phyloP scores from a whole-genome alignment of 2,329 filamentous ascomycete species.

The Pseudogymnoascus sp. region DNA sequence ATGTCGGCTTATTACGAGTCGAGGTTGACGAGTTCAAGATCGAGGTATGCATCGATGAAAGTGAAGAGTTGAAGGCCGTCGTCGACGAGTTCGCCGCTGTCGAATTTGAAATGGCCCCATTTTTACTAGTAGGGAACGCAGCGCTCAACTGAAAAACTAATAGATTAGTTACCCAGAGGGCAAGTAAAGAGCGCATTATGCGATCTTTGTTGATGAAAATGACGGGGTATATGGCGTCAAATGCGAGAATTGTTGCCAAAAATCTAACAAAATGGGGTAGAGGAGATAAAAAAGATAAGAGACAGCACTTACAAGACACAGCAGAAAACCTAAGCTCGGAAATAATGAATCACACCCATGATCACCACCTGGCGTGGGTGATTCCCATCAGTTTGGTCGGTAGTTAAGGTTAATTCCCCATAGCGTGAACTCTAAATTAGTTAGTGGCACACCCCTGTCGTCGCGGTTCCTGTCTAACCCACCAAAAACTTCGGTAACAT shows the following conservation, averaged over 20 bases:
- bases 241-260: neutral
- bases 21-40: neutral
- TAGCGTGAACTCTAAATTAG: neutral
- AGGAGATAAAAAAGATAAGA: neutral
- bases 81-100: neutral
- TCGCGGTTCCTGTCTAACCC: neutral
- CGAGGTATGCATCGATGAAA: neutral
- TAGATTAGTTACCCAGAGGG: neutral
- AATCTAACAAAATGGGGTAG: neutral
- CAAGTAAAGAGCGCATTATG: neutral
- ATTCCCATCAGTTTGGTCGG: neutral
- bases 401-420: neutral
- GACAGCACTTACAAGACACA: neutral
- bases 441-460: neutral
- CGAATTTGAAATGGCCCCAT: neutral
- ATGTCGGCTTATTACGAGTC: neutral
- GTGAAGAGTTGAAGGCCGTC: neutral
- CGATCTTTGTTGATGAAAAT: neutral
- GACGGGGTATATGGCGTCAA: neutral
- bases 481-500: neutral
- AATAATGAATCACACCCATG: neutral
- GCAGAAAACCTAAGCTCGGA: neutral
- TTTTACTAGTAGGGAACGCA: neutral
- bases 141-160: neutral
- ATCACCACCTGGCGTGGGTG: neutral